Conservation (phyloP, 1,284 basidiomycete genomes). For the Ganoderma meredithae region DNA sequence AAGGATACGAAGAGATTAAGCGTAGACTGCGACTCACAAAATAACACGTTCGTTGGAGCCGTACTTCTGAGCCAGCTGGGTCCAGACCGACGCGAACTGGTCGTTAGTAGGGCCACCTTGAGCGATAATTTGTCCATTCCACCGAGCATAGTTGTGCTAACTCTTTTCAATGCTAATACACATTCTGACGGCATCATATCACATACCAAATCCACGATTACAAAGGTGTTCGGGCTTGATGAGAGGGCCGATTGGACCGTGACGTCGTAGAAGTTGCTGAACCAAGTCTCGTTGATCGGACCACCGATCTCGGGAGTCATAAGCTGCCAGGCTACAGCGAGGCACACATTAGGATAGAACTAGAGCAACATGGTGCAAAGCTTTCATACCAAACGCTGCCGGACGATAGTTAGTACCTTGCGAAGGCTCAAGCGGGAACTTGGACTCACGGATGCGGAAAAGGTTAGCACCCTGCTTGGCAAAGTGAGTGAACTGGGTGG, state of each 20-base stretch:
- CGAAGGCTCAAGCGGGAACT: too few species aligned
- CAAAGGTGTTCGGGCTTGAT: slow-evolving; percentile 50
- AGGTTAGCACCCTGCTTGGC: slow-evolving; percentile 53
- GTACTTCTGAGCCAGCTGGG: slow-evolving; percentile 60
- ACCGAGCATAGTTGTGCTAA: slow-evolving; percentile 60
- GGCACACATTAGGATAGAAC: background rate
- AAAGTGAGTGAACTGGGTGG: slow-evolving; percentile 53
- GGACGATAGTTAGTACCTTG: background rate
- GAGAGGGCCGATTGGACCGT: slow-evolving; percentile 58
- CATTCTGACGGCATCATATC: background rate
- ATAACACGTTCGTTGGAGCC: slow-evolving; percentile 56
- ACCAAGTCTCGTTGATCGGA: slow-evolving; percentile 53
- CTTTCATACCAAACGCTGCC: slow-evolving; percentile 42
- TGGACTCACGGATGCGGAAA: slow-evolving; percentile 51
- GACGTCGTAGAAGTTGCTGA: slow-evolving; percentile 50
- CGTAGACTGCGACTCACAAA: slow-evolving; percentile 38
- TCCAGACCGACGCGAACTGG: slow-evolving; percentile 61
- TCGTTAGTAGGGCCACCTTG: slow-evolving; percentile 62
- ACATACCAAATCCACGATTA: slow-evolving; percentile 57
- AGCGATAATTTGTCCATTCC: slow-evolving; percentile 57
- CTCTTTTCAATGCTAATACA: background rate
- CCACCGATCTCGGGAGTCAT: slow-evolving; percentile 58
- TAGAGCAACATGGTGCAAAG: background rate
- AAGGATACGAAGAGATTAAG: background rate
- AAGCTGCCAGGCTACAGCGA: slow-evolving; percentile 54